A percentile compares a stretch with the other conserved stretches of the same genome.
Evolutionary conservation across 306 rosid genomes (phyloP).

Genomic region (Cucurbita ficifolia): DNA sequence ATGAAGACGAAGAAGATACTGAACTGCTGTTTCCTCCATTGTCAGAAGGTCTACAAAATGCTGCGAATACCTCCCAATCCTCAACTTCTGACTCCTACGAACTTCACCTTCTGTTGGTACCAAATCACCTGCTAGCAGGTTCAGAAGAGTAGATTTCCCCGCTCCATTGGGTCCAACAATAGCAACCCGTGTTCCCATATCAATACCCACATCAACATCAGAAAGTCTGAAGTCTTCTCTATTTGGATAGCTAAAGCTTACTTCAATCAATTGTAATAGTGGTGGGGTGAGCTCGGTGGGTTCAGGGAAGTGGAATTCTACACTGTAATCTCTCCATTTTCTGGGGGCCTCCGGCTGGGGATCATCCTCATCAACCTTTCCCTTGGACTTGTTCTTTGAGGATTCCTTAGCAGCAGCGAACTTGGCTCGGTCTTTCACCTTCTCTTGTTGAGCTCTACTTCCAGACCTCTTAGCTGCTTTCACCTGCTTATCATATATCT

Average conservation of each 20-base stretch:
- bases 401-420: slow-evolving; percentile 48
- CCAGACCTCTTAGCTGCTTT: slow-evolving; percentile 58
- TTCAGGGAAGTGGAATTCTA: slow-evolving; percentile 57
- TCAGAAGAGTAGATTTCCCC: slow-evolving; percentile 47
- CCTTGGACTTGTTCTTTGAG: slow-evolving; percentile 34
- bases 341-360: slow-evolving; percentile 35
- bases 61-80: slow-evolving; percentile 54
- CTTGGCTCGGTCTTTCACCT: slow-evolving; percentile 54
- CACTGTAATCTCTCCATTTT: slow-evolving; percentile 57
- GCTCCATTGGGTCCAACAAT: slow-evolving; percentile 63
- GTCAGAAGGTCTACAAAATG: slow-evolving; percentile 58
- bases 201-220: slow-evolving; percentile 44
- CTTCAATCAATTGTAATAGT: slow-evolving; percentile 61
- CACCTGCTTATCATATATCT: slow-evolving; percentile 40
- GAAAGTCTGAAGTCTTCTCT: slow-evolving; percentile 45
- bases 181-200: slow-evolving; percentile 57
- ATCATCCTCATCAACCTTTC: slow-evolving; percentile 36
- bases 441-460: slow-evolving; percentile 47
- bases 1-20: slow-evolving; percentile 56
- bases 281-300: slow-evolving; percentile 64
- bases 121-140: slow-evolving; percentile 60
- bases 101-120: slow-evolving; percentile 50
- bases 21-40: slow-evolving; percentile 53
- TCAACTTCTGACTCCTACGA: slow-evolving; percentile 55
- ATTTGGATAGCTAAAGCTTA: slow-evolving; percentile 52